Evolutionary conservation across 192 early-diverging fungal species (phyloP), one percentile per base, ranked within the genome.

Genomic region (Backusella tarrabulga): DNA sequence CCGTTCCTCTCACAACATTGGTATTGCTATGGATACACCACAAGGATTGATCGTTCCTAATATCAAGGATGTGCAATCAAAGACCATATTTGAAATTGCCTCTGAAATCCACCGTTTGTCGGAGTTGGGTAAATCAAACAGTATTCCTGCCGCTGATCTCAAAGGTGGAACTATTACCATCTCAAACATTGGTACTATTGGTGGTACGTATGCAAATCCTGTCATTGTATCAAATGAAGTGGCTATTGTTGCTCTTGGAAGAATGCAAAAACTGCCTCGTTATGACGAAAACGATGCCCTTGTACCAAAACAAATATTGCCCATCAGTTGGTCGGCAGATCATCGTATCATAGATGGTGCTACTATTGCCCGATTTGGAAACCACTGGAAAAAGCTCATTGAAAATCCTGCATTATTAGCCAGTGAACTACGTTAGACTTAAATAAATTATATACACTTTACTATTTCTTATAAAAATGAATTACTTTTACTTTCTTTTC

Each of bases 11-110:
- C 97, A 98, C 81, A 97, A 99, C 83, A 93, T 99, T 77, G 94
- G 96, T 50, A 84, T 99, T 40, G 98, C 98, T 19, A 97, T 99
- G 96, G 98, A 99, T 80, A 97, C 97, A n/a, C 95, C 96, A 6
- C 86, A 92, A 72, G 98, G 97, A 1, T 85, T 99, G 38, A 74
- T 97, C 34, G 96, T 98, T 9, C 98, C 98, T 12, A 97, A 96
- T 79, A 91, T 99, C 82, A 98, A 98, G 88, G 88, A 94, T 71
- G 95, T 97, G 1, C 90, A 98, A 76, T 76, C 80, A 52, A 92
- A 94, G 83, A 93, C 94, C 44, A 90, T 99, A 41, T 83, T 98
- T 66, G 95, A 97, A 67, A 93, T 99, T 82, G 96, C 97, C 1
- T 79, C 83, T 1, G 98, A 99, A 74, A 79, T 99, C 71, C 85